phyloP scores from a whole-genome alignment of 768 basidiomycete species.

The Agaricus sinodeliciosus region DNA sequence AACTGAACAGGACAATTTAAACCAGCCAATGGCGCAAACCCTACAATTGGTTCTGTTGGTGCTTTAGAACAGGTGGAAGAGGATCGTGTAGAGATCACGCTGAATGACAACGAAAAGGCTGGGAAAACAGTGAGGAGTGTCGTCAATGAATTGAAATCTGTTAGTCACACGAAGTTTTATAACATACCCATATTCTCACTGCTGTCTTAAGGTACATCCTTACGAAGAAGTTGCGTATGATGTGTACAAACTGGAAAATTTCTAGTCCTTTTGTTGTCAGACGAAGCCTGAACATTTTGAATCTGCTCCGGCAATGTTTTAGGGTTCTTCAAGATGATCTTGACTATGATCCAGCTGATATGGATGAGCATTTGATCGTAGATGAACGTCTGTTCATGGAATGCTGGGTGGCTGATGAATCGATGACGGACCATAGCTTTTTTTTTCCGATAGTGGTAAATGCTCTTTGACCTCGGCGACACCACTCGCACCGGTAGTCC shows the following conservation, averaged over 20 bases:
- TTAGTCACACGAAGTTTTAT: slow-evolving; percentile 16
- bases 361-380: no score
- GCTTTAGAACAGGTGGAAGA: slow-evolving; percentile 44
- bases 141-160: slow-evolving; percentile 40
- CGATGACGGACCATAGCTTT: no score
- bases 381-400: no score
- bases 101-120: slow-evolving; percentile 28
- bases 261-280: slow-evolving; percentile 16
- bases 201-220: slow-evolving; percentile 36
- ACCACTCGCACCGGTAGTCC: no score
- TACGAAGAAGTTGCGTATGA: slow-evolving; percentile 56
- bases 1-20: slow-evolving; percentile 36
- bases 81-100: slow-evolving; percentile 45
- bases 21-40: slow-evolving; percentile 34
- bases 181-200: slow-evolving; percentile 2
- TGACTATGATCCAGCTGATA: no score
- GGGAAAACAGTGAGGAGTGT: slow-evolving; percentile 30
- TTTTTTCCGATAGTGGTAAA: no score
- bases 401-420: no score
- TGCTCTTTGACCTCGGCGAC: no score
- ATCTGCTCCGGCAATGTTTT: no score
- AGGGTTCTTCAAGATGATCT: not conserved
- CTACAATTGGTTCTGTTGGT: slow-evolving; percentile 36
- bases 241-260: slow-evolving; percentile 42
- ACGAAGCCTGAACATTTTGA: no score